phyloP scores from a whole-genome alignment of 164 flowering plant species.

The Sedum album region DNA sequence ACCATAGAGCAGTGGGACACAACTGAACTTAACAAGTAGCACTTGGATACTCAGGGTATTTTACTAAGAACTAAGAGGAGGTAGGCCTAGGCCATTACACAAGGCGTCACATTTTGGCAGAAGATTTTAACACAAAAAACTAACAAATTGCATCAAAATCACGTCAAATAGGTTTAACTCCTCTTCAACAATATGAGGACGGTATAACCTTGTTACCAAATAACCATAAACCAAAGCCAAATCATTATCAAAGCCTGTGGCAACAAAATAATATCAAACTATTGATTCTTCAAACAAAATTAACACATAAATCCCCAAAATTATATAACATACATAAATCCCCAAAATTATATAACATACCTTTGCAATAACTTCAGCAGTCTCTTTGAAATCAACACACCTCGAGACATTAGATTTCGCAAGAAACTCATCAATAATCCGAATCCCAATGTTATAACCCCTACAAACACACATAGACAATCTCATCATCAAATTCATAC shows the following conservation, averaged over 20 bases:
- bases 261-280: not conserved
- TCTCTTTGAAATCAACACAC: conserved; percentile 92
- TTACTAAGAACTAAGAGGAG: too few species aligned
- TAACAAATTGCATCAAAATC: too few species aligned
- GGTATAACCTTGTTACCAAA: not conserved
- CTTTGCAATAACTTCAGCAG: conserved; percentile 96
- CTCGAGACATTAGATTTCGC: conserved; percentile 86
- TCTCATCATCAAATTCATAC: not conserved
- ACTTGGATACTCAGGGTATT: too few species aligned
- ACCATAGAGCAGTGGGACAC: not conserved
- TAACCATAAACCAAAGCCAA: not conserved
- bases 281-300: not conserved
- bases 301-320: too few species aligned
- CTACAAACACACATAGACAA: conserved; percentile 20
- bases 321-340: too few species aligned
- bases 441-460: conserved; percentile 96
- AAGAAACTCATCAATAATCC: conserved; percentile 86
- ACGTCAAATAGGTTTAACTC: too few species aligned
- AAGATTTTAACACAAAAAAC: too few species aligned
- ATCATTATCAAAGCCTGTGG: not conserved
- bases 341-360: conserved; percentile 19
- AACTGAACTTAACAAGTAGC: too few species aligned
- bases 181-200: too few species aligned
- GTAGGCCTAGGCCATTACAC: too few species aligned
- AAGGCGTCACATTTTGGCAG: too few species aligned